phyloP scores from a whole-genome alignment of 2,329 filamentous ascomycete species.

The Xylariaceae sp. region DNA sequence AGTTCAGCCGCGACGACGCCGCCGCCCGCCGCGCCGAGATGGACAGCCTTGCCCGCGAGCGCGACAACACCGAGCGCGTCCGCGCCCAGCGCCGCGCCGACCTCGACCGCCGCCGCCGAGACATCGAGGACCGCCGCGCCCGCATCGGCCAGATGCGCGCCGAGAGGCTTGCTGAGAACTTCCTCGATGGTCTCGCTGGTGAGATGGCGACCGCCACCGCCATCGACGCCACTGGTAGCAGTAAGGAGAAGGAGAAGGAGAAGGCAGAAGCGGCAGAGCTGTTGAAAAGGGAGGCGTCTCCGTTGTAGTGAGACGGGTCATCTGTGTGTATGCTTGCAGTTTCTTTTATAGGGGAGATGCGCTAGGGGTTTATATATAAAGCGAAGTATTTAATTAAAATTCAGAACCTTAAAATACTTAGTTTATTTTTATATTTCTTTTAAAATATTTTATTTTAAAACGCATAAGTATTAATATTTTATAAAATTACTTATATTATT shows the following conservation, averaged over 20 bases:
- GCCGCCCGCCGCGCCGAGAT: conserved; percentile 69
- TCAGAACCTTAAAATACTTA: too few species aligned
- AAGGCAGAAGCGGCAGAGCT: background rate
- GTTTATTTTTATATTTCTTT: too few species aligned
- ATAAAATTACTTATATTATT: too few species aligned
- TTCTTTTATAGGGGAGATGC: too few species aligned
- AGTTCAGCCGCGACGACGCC: conserved; percentile 78
- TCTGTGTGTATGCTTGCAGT: background rate
- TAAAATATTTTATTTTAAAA: too few species aligned
- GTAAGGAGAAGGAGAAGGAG: background rate
- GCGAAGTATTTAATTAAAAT: too few species aligned
- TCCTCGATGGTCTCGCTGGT: conserved; percentile 40
- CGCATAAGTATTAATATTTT: too few species aligned
- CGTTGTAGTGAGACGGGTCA: background rate
- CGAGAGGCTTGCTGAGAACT: conserved; percentile 41
- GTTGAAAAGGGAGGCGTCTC: background rate
- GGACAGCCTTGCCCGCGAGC: conserved; percentile 68
- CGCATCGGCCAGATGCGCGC: conserved; percentile 60
- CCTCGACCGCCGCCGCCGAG: conserved; percentile 59
- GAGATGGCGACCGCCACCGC: conserved; percentile 30
- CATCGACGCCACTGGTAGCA: background rate
- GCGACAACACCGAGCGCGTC: conserved; percentile 68
- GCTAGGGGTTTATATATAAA: too few species aligned
- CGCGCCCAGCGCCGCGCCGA: conserved; percentile 58
- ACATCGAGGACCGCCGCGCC: conserved; percentile 66